Conservation (phyloP, 2,329 filamentous ascomycete genomes). For the Hymenoscyphus occultus region DNA sequence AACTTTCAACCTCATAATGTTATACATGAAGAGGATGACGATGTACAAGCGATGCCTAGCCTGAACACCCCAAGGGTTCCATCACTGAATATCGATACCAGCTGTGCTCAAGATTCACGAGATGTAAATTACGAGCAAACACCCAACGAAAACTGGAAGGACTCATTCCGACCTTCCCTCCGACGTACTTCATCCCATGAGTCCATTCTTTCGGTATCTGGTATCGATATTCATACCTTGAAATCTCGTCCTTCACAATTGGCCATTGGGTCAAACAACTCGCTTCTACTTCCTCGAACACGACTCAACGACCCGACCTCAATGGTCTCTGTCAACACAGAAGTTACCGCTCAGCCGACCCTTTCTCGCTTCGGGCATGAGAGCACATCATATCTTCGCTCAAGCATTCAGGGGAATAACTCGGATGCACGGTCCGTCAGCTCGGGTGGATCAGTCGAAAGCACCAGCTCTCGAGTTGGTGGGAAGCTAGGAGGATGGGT, state of each 20-base stretch:
- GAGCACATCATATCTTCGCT: constrained; percentile 54
- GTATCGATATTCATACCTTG: constrained; percentile 85
- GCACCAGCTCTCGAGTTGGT: constrained; percentile 38
- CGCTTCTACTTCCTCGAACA: constrained; percentile 45
- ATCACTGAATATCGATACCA: constrained; percentile 27
- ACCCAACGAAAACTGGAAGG: constrained; percentile 21
- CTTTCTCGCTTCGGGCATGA: constrained; percentile 47
- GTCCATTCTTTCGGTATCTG: constrained; percentile 81
- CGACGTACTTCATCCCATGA: constrained; percentile 76
- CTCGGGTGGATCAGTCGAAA: constrained; percentile 27
- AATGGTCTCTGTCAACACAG: constrained; percentile 50
- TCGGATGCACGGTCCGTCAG: constrained; percentile 35
- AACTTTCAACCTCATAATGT: constrained; percentile 38
- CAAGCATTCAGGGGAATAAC: constrained; percentile 44
- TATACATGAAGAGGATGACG: constrained; percentile 37
- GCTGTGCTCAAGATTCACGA: constrained; percentile 25
- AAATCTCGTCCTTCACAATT: constrained; percentile 74
- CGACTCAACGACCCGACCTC: constrained; percentile 44
- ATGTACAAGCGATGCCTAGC: constrained; percentile 32
- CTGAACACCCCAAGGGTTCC: constrained; percentile 24
- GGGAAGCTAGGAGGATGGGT: constrained; percentile 64
- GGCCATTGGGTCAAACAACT: constrained; percentile 49
- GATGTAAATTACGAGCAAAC: constrained; percentile 19
- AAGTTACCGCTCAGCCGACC: constrained; percentile 59
- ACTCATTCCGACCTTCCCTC: constrained; percentile 45